phyloP scores from a whole-genome alignment of 1,139 yeast genomes.

The Taiozyma onychis region DNA sequence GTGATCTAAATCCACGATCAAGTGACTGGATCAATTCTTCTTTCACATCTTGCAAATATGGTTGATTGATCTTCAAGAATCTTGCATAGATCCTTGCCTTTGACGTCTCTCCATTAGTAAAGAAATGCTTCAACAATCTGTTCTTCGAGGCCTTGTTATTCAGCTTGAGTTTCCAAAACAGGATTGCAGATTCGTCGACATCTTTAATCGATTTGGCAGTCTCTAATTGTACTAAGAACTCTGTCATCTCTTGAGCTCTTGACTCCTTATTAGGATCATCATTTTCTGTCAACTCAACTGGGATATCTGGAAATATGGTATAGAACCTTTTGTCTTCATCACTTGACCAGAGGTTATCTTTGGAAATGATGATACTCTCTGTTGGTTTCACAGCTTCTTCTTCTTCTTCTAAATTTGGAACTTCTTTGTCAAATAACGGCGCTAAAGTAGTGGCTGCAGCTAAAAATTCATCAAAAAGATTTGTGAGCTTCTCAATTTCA shows the following conservation, averaged over 20 bases:
- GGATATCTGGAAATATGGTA: constrained; percentile 36
- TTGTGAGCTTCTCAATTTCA: constrained; percentile 35
- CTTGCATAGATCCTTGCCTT: constrained; percentile 50
- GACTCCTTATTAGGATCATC: constrained; percentile 12
- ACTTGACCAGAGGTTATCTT: constrained; percentile 58
- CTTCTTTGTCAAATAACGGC: constrained; percentile 31
- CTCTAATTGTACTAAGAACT: constrained; percentile 42
- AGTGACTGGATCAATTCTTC: constrained; percentile 50
- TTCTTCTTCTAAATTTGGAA: constrained; percentile 24
- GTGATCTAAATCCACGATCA: constrained; percentile 58
- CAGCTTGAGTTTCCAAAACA: constrained; percentile 47
- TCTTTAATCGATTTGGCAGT: constrained; percentile 40
- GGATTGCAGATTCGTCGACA: constrained; percentile 50
- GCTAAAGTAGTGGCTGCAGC: constrained; percentile 41
- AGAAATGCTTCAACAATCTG: constrained; percentile 51
- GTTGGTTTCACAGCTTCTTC: constrained; percentile 16
- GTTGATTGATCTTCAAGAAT: constrained; percentile 57
- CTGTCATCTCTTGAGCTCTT: constrained; percentile 40
- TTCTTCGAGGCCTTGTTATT: constrained; percentile 73
- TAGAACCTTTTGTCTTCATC: constrained; percentile 62
- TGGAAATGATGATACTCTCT: constrained; percentile 22
- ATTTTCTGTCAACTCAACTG: constrained; percentile 16
- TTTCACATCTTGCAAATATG: constrained; percentile 45
- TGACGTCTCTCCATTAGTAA: constrained; percentile 38
- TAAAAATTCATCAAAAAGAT: constrained; percentile 41